These are phyloP conservation scores for Kwoniella mangroviensis DNA, from an alignment of 768 basidiomycete genomes.

Conservation along the genomic window DNA sequence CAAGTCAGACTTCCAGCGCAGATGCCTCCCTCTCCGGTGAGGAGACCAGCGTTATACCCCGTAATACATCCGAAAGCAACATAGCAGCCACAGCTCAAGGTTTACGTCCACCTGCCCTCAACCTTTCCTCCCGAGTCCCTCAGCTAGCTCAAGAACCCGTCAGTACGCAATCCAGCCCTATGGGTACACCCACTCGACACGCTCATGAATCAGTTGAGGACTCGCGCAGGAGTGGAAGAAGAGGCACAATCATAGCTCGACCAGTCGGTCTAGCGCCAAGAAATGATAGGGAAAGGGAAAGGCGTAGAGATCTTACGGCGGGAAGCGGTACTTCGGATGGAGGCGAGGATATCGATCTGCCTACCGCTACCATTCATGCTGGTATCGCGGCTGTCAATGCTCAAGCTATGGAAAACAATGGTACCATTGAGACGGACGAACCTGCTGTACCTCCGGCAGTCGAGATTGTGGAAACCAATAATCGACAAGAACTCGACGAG, in stretches of 20 bases:
- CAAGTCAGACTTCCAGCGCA: slow-evolving; percentile 41
- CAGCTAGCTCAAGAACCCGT: slow-evolving; percentile 40
- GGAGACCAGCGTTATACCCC: slow-evolving; percentile 34
- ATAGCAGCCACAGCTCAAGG: slow-evolving; percentile 25
- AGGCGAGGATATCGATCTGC: slow-evolving; percentile 49
- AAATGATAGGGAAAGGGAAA: slow-evolving; percentile 33
- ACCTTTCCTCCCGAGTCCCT: slow-evolving; percentile 39
- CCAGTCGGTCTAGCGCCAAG: slow-evolving; percentile 37
- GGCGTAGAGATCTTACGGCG: slow-evolving; percentile 29
- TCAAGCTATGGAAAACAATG: slow-evolving; percentile 32
- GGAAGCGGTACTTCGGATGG: slow-evolving; percentile 53
- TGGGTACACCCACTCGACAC: slow-evolving; percentile 48
- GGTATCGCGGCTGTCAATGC: slow-evolving; percentile 34
- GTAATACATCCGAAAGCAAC: slow-evolving; percentile 43
- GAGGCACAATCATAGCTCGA: slow-evolving; percentile 53
- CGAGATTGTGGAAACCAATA: slow-evolving; percentile 32
- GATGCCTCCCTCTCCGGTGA: slow-evolving; percentile 44
- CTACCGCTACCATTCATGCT: slow-evolving; percentile 40
- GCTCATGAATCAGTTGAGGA: slow-evolving; percentile 30
- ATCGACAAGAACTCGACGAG: slow-evolving; percentile 60
- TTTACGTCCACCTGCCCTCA: slow-evolving; percentile 35
- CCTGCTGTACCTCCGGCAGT: slow-evolving; percentile 33
- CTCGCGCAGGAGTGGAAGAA: slow-evolving; percentile 28
- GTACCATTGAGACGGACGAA: slow-evolving; percentile 30
- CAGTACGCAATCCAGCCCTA: slow-evolving; percentile 55